Evolutionary conservation across 2,329 filamentous ascomycete genomes (phyloP), one percentile per base, ranked within the genome.

Genomic region (Cercospora brassicicola): DNA sequence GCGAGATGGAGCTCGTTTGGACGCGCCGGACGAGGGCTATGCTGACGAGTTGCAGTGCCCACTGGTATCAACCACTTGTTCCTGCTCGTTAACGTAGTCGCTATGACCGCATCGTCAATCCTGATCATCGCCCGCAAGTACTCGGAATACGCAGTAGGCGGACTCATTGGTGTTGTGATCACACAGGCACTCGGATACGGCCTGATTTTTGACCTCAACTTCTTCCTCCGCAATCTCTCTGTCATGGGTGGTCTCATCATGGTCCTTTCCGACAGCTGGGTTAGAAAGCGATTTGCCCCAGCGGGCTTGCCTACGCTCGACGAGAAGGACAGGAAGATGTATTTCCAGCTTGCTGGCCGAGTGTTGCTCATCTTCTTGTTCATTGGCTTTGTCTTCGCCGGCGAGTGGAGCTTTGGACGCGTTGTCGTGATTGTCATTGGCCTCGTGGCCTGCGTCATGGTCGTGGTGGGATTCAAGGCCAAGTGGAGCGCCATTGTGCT

Each of bases 291-390:
- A 80, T 96, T 97, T 84, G 94, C 94, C 2, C 97, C 97, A 71
- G 95, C 95, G 59, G 95, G 95, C 59, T 87, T 99, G 63, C 95
- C 95, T 59, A 89, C 92, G 81, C 88, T 99, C 63, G 95, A 98
- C 79, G 95, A 99, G 86, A 98, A 98, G 89, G 95, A 99, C 81
- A 92, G 94, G 83, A 99, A 98, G 88, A 98, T 98, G 94, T 99
- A 99, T 86, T 96, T 99, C 84, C 95, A 98, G 88, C 90, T 99
- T 70, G 95, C 95, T 73, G 95, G 95, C 39, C 90, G 95, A 75
- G 92, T 99, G 39, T 86, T 99, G 73, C 86, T 99, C 76, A 98
- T 99, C 83, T 97, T 99, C 88, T 87, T 99, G 74, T 99, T 99
- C 81, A 81, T 97, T 73, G 95, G 95, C 68, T 99, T 99, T 78